phyloP scores from a whole-genome alignment of 2,329 filamentous ascomycete species.

The Neodidymelliopsis sp. region DNA sequence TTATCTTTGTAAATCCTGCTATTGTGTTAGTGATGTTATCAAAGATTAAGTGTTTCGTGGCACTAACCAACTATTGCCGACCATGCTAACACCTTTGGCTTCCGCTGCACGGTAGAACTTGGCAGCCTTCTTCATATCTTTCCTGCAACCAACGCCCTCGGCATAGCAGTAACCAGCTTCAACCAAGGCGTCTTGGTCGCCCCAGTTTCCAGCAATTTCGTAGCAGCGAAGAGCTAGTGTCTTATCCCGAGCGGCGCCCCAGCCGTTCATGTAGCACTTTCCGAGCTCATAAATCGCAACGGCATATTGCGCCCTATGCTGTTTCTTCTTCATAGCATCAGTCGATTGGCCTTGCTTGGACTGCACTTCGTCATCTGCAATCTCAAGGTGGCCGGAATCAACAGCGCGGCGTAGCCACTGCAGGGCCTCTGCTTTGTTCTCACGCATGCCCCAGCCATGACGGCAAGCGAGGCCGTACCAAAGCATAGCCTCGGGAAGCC shows the following conservation, averaged over 20 bases:
- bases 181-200: conserved; percentile 90
- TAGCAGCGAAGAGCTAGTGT: conserved; percentile 87
- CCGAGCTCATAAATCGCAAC: conserved; percentile 96
- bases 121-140: conserved; percentile 93
- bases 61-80: conserved; percentile 95
- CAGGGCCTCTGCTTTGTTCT: conserved; percentile 88
- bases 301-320: conserved; percentile 90
- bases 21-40: background rate
- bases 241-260: conserved; percentile 96
- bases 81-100: conserved; percentile 94
- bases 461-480: conserved; percentile 93
- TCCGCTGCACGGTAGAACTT: conserved; percentile 90
- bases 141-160: conserved; percentile 91
- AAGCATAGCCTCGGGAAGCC: conserved; percentile 92
- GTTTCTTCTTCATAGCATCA: conserved; percentile 75
- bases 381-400: conserved; percentile 80
- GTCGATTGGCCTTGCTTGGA: conserved; percentile 67
- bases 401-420: conserved; percentile 92
- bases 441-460: conserved; percentile 97
- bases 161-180: conserved; percentile 98
- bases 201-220: conserved; percentile 95
- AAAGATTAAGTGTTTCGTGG: background rate
- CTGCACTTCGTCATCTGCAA: conserved; percentile 79
- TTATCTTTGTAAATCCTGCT: conserved; percentile 95
- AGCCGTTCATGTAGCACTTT: conserved; percentile 96